Evolutionary conservation across 495 filamentous ascomycete species (phyloP).

Genomic region (Evernia prunastri): DNA sequence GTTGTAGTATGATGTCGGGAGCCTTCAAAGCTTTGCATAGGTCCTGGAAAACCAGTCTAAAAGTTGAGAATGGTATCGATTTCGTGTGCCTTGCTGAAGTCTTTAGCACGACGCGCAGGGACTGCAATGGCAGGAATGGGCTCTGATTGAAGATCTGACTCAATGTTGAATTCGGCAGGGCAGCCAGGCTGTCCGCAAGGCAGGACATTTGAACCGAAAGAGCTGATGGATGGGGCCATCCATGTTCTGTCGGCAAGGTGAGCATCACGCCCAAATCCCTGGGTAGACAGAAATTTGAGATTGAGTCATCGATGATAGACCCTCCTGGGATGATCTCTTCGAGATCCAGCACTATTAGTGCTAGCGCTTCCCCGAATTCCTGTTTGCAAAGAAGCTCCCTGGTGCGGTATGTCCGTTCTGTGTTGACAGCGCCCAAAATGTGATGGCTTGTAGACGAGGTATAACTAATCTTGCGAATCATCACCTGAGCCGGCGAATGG

Average conservation of each 20-base stretch:
- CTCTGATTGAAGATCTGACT: not conserved
- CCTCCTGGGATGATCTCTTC: constrained; percentile 3
- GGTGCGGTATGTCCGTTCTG: constrained; percentile 27
- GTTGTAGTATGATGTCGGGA: constrained; percentile 22
- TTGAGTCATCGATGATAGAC: constrained; percentile 8
- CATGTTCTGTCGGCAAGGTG: not conserved
- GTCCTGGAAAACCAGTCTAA: constrained; percentile 27
- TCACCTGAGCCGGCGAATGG: constrained; percentile 12
- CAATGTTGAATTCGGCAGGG: constrained; percentile 16
- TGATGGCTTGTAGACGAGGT: constrained; percentile 23
- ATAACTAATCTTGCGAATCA: constrained; percentile 9
- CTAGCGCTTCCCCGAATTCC: constrained; percentile 22
- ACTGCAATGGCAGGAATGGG: constrained; percentile 11
- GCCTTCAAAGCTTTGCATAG: constrained; percentile 12
- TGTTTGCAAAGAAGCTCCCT: constrained; percentile 29
- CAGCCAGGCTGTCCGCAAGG: constrained; percentile 25
- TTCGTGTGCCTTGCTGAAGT: constrained; percentile 24
- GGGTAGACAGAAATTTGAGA: constrained; percentile 6
- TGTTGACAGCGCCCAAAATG: constrained; percentile 27
- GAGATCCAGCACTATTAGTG: constrained; percentile 22
- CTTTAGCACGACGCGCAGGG: constrained; percentile 22
- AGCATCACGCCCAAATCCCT: not conserved
- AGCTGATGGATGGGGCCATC: constrained; percentile 22
- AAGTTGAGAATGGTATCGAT: constrained; percentile 19
- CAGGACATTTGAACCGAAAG: constrained; percentile 30